Base-by-base conservation (phyloP, 2,329 filamentous ascomycete genomes). In the Pseudogymnoascus sp. region DNA sequence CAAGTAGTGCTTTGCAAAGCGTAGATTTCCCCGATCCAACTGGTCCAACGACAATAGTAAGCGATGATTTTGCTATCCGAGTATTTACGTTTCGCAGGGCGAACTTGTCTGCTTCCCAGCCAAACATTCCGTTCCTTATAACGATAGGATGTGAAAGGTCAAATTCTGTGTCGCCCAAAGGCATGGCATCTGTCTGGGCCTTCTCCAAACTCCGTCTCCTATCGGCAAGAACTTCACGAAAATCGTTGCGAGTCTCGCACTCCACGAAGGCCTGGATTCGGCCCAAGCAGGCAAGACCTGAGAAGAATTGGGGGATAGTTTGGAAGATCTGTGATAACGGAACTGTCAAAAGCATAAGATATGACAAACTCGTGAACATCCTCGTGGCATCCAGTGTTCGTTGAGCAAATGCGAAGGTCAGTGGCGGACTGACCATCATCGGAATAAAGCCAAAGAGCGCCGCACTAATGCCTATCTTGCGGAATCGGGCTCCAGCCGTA, bases 11-110 rank as follows among this genome's bases (percentile, higher is more conserved):
- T 53, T 73, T 73, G 60, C 69, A 71, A 4, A 76, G 65, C 0
- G 73, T 75, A 3, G 73, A 73, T 64, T 77, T 76, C 2, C 75
- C 74, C 1, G 65, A 69, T 10, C 67, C 71, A 60, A 73, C 67
- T 8, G 71, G 66, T 17, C 72, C 73, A 9, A 72, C 64, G 13
- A 59, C 64, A n/a, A 72, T 64, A 23, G 70, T 73, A 38, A 74
- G 65, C 13, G 63, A 67, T 7, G 64, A 64, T 31, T 61, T 67
- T 10, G 64, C 40, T 8, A 70, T 38, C 26, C 5, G 26, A 44
- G 60, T 62, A 61, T 69, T 68, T 1, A 64, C 42, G 44, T 69
- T 60, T 21, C 42, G 60, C 60, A 72, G 63, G 15, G 67, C 64
- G 19, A 66, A 64, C 8, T 69, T 70, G 36, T 65, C 67, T 15